Evolutionary conservation across 225 moss, liverwort and hornwort species (phyloP), one percentile per base, ranked within the genome.

Genomic region (Physcomitrellopsis africana): DNA sequence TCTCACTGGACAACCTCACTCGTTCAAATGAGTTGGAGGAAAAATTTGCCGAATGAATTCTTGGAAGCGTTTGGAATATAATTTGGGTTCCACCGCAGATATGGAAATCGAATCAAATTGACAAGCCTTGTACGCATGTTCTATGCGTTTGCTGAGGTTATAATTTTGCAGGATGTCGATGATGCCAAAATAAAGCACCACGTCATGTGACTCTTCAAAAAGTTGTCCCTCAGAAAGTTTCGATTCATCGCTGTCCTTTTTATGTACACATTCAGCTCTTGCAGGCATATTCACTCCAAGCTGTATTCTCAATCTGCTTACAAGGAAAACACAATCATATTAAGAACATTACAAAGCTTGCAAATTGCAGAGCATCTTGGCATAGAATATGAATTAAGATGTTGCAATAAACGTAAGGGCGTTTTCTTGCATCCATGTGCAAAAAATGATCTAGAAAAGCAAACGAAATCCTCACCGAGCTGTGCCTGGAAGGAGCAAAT

Each of bases 101-200:
- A 99, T 99, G 67, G 97, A 92, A 65, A 89, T 86, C 46, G 93
- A 87, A 80, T 99, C 95, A 80, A 92, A 99, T 43, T 99, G 99
- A 44, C 89, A 86, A 55, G 99, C 95, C 76, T 99, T 99, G 83
- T 95, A 95, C 49, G 93, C 93, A 87, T 99, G 99, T 79, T 99
- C 99, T 73, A 99, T 83, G 71, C 92, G 93, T 83, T 99, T 99
- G 76, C 83, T 85, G 29, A 99, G 87, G 80, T 93, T 95, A 77
- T 99, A 99, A 75, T 99, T 93, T 86, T 99, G 99, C 72, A 99
- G 82, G 80, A 99, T 99, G 75, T 99, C 99, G 80, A 99, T 99
- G 82, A 99, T 92, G 81, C 99, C 99, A 82, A 99, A 95, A 84
- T 99, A 99, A 11, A 99, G 95, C 89, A 99, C 99, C 69, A 99